Conservation (phyloP, 1,284 basidiomycete species). For the Leccinum solheimii region DNA sequence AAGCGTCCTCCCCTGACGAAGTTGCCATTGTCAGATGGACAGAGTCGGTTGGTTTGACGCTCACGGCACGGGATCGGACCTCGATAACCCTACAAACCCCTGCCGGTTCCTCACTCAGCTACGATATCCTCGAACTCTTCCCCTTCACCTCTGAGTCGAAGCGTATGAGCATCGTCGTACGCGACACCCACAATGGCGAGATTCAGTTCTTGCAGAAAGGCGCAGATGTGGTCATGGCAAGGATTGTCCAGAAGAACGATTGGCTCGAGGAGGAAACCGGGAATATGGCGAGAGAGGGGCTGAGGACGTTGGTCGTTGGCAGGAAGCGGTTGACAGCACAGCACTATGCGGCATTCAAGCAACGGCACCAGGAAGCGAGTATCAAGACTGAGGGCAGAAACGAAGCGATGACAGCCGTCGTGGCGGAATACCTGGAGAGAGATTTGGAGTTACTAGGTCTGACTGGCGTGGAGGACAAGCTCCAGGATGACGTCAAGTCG, state of each 20-base stretch:
- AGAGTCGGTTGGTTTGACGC: constrained; percentile 87
- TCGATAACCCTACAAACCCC: constrained; percentile 80
- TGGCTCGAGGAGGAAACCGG: constrained; percentile 99
- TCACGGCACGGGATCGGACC: constrained; percentile 87
- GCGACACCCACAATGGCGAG: constrained; percentile 74
- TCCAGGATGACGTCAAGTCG: constrained; percentile 95
- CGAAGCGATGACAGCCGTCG: constrained; percentile 76
- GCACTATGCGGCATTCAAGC: constrained; percentile 75
- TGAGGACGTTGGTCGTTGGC: constrained; percentile 93
- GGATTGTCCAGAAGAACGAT: constrained; percentile 94
- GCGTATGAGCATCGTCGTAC: constrained; percentile 97
- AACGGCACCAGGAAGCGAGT: constrained; percentile 77
- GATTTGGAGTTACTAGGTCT: constrained; percentile 92
- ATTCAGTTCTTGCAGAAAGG: constrained; percentile 95
- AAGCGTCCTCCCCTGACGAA: constrained; percentile 98
- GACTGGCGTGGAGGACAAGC: constrained; percentile 97
- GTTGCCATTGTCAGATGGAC: constrained; percentile 99
- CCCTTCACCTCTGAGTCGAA: constrained; percentile 99
- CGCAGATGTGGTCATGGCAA: constrained; percentile 95
- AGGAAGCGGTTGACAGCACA: constrained; percentile 74
- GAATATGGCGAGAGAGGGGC: constrained; percentile 97
- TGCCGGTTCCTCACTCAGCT: constrained; percentile 61
- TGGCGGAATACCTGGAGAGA: constrained; percentile 78
- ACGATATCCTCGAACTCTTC: constrained; percentile 92
- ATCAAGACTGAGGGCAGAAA: constrained; percentile 77